Evolutionary conservation across 352 stramenopile species (phyloP).

Genomic region (Globisporangium sylvaticum): DNA sequence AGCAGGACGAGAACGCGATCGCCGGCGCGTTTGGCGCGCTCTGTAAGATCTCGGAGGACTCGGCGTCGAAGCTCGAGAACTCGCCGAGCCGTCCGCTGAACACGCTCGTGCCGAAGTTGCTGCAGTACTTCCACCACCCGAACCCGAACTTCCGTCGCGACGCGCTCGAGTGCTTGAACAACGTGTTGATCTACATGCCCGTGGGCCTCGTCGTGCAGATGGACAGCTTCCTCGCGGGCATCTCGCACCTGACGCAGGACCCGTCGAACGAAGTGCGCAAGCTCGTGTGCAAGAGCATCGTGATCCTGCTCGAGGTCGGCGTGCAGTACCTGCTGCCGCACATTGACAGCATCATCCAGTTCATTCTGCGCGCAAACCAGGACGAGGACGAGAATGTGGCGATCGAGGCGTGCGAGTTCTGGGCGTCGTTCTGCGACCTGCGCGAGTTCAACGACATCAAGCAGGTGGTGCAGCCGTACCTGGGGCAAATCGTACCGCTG

Average conservation of each 20-base stretch:
- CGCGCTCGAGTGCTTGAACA: slow-evolving; percentile 88
- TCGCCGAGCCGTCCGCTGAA: slow-evolving; percentile 85
- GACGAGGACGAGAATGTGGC: slow-evolving; percentile 84
- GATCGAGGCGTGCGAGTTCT: slow-evolving; percentile 90
- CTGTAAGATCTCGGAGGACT: slow-evolving; percentile 90
- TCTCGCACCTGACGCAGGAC: slow-evolving; percentile 86
- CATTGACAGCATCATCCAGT: slow-evolving; percentile 89
- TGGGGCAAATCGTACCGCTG: slow-evolving; percentile 90
- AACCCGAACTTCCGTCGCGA: slow-evolving; percentile 73
- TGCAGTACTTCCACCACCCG: slow-evolving; percentile 88
- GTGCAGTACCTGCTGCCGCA: slow-evolving; percentile 89
- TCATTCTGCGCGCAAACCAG: slow-evolving; percentile 86
- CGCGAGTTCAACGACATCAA: slow-evolving; percentile 90
- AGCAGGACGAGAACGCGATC: slow-evolving; percentile 50
- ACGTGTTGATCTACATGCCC: slow-evolving; percentile 87
- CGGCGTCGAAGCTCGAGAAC: slow-evolving; percentile 85
- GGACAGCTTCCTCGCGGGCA: slow-evolving; percentile 86
- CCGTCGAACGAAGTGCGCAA: slow-evolving; percentile 75
- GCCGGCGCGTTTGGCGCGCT: slow-evolving; percentile 84
- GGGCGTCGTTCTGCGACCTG: slow-evolving; percentile 89
- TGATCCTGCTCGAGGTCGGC: slow-evolving; percentile 85
- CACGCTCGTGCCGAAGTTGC: slow-evolving; percentile 81
- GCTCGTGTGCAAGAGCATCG: slow-evolving; percentile 90
- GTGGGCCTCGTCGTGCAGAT: slow-evolving; percentile 88
- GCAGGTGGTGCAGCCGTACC: slow-evolving; percentile 74